phyloP scores from a whole-genome alignment of 2,329 filamentous ascomycete genomes.

The Penicillium sp. region DNA sequence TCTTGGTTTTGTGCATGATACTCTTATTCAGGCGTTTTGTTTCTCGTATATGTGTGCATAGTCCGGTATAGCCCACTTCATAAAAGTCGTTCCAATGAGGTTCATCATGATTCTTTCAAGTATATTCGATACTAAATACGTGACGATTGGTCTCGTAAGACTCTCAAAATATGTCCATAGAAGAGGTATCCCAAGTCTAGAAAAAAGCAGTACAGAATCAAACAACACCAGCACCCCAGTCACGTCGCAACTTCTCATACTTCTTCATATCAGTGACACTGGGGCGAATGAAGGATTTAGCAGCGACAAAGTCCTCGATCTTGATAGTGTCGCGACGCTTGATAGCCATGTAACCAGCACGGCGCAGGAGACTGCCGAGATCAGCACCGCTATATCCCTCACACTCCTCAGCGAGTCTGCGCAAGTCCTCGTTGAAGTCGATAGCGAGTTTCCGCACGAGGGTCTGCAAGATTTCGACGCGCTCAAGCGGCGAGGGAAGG shows the following conservation, averaged over 20 bases:
- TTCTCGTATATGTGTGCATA: conserved; percentile 12
- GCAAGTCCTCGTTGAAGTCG: conserved; percentile 52
- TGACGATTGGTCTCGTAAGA: neutral
- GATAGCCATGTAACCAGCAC: conserved; percentile 56
- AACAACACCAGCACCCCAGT: conserved; percentile 42
- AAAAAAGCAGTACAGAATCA: conserved; percentile 12
- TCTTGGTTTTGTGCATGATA: conserved; percentile 21
- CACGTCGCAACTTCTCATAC: conserved; percentile 52
- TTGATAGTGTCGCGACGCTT: conserved; percentile 46
- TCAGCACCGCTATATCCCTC: conserved; percentile 71
- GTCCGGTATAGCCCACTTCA: conserved; percentile 26
- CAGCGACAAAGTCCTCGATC: conserved; percentile 40
- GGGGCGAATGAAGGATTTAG: conserved; percentile 39
- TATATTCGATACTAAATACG: neutral
- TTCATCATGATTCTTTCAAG: neutral
- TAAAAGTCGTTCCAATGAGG: conserved; percentile 25
- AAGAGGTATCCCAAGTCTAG: neutral
- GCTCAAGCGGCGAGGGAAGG: conserved; percentile 69
- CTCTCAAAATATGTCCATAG: neutral
- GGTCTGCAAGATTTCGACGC: conserved; percentile 78
- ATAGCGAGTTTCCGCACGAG: conserved; percentile 50
- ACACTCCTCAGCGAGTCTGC: conserved; percentile 65
- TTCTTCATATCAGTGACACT: conserved; percentile 55
- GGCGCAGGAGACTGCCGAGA: conserved; percentile 54
- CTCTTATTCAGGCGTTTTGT: conserved; percentile 17